These are phyloP conservation scores for Phyllosticta ampelicida DNA, from an alignment of 2,329 filamentous ascomycete genomes.

Conservation along the genomic window DNA sequence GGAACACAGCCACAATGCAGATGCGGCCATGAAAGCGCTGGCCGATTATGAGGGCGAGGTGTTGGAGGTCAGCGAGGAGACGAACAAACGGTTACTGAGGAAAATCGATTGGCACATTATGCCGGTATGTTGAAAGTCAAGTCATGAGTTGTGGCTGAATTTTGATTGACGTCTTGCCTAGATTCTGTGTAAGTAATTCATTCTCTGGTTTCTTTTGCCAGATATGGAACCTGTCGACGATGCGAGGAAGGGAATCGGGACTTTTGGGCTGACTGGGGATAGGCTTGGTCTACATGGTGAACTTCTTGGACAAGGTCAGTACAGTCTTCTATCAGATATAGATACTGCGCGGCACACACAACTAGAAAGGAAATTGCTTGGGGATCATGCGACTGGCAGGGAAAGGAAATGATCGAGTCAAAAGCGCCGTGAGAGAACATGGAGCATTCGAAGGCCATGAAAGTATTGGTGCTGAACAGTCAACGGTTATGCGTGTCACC, in stretches of 20 bases:
- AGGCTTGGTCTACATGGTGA: conserved; percentile 43
- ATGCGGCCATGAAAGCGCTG: conserved; percentile 51
- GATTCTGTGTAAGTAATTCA: neutral
- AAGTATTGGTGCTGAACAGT: too few relatives aligned
- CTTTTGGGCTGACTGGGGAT: too few relatives aligned
- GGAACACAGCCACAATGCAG: conserved; percentile 46
- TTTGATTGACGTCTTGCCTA: conserved; percentile 1
- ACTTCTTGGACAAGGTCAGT: conserved; percentile 46
- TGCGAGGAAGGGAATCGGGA: too few relatives aligned
- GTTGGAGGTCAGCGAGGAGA: conserved; percentile 44
- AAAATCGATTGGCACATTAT: conserved; percentile 54
- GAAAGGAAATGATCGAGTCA: neutral
- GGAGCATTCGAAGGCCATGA: too few relatives aligned
- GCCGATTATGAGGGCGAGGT: conserved; percentile 38
- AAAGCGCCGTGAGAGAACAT: neutral
- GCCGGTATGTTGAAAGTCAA: conserved; percentile 28
- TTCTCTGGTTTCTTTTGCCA: conserved; percentile 20
- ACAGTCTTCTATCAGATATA: too few relatives aligned
- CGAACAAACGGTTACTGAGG: conserved; percentile 47
- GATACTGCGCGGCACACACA: too few relatives aligned
- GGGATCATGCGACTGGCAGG: too few relatives aligned
- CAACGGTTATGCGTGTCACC: too few relatives aligned
- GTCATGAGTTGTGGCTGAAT: neutral
- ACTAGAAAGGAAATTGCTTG: too few relatives aligned
- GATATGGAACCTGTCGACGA: conserved; percentile 30